These are phyloP conservation scores for Cerioporus squamosus DNA, from an alignment of 1,284 basidiomycete genomes.

Conservation along the genomic window DNA sequence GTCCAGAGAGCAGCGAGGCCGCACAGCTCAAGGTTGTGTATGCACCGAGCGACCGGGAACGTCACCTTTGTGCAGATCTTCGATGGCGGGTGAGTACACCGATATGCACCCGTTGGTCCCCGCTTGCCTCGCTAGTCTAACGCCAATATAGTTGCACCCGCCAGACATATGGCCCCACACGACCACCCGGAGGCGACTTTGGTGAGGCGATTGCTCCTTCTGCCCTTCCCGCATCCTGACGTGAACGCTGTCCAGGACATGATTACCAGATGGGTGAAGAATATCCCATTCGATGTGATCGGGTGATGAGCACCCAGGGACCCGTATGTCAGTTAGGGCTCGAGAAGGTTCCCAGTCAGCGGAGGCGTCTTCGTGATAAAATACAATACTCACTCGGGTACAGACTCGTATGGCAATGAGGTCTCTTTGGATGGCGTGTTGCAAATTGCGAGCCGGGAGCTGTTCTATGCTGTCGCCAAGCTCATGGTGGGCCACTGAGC, in stretches of 20 bases:
- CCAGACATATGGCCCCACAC: constrained; percentile 80
- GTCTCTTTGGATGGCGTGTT: too few species aligned
- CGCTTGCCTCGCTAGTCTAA: background rate
- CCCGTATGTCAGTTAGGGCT: constrained; percentile 6
- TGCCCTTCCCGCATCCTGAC: background rate
- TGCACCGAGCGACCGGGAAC: constrained; percentile 50
- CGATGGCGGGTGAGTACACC: constrained; percentile 50
- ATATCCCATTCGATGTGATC: constrained; percentile 38
- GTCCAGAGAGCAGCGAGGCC: too few species aligned
- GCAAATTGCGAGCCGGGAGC: too few species aligned
- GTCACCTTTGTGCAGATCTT: constrained; percentile 57
- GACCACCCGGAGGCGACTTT: constrained; percentile 82
- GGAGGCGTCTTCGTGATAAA: background rate
- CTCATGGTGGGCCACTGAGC: background rate
- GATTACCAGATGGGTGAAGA: constrained; percentile 56
- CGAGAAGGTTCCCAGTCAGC: background rate
- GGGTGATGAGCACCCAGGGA: background rate
- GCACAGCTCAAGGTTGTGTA: too few species aligned
- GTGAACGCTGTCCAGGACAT: constrained; percentile 40
- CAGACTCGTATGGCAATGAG: too few species aligned
- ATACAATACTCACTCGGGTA: too few species aligned
- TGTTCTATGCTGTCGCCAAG: too few species aligned
- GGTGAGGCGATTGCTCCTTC: constrained; percentile 25
- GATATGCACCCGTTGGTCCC: constrained; percentile 8
- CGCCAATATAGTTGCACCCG: background rate